phyloP scores from a whole-genome alignment of 2,329 filamentous ascomycete species.

The Diaporthe velutina region DNA sequence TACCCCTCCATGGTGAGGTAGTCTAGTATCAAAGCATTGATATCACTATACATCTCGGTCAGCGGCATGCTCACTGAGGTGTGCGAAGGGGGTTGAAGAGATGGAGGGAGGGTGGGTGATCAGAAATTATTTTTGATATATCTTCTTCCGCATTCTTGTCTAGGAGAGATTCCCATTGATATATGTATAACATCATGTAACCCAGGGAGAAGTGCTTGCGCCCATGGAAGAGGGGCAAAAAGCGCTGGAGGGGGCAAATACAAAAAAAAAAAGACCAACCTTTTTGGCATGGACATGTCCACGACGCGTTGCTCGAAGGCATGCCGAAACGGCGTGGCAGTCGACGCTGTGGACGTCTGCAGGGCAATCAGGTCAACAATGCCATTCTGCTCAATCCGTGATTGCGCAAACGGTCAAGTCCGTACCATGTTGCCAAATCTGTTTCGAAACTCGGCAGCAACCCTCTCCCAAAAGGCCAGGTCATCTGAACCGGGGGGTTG shows the following conservation, averaged over 20 bases:
- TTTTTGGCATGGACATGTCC: constrained; percentile 88
- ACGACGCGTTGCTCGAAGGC: constrained; percentile 86
- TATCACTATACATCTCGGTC: constrained; percentile 73
- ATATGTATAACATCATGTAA: constrained; percentile 81
- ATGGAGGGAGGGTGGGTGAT: constrained; percentile 63
- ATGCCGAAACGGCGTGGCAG: constrained; percentile 77
- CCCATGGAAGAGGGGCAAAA: constrained; percentile 36
- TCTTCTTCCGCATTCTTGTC: constrained; percentile 88
- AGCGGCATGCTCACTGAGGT: constrained; percentile 33
- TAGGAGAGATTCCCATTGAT: constrained; percentile 99
- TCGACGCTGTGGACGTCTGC: constrained; percentile 80
- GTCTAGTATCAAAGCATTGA: constrained; percentile 95
- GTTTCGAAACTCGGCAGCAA: constrained; percentile 45
- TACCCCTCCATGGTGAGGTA: constrained; percentile 98
- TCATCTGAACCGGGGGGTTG: constrained; percentile 41
- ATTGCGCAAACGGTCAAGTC: constrained; percentile 13
- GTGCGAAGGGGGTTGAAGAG: constrained; percentile 28
- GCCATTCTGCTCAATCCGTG: constrained; percentile 3
- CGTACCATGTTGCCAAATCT: constrained; percentile 46
- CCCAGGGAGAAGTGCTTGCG: constrained; percentile 45
- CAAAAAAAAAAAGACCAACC: constrained; percentile 69
- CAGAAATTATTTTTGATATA: constrained; percentile 79
- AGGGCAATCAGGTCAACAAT: constrained; percentile 34
- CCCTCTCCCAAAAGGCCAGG: constrained; percentile 43
- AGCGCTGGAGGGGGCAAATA: constrained; percentile 30